Percentiles rank a stretch among this genome's conserved stretches.
Evolutionary conservation across 163 green algal species (phyloP).

Genomic region (Chloromonas sp.): DNA sequence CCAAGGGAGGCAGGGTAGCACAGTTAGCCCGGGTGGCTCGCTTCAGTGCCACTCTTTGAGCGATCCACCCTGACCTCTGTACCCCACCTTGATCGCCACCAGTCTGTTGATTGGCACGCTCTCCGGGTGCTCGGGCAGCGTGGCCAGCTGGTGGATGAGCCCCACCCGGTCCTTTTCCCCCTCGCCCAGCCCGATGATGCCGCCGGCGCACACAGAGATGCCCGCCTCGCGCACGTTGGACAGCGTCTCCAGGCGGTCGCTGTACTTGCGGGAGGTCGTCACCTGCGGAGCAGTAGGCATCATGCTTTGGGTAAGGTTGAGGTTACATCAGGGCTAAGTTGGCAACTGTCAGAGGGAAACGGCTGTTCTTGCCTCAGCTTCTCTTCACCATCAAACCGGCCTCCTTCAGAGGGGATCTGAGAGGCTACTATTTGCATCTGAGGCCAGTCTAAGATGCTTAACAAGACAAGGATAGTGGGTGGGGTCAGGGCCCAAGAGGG

Average conservation of each 20-base stretch:
- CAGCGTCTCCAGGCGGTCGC: conserved; percentile 86
- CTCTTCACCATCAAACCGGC: too few relatives aligned
- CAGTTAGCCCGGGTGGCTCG: too few relatives aligned
- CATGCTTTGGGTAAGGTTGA: background rate
- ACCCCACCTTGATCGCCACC: conserved; percentile 71
- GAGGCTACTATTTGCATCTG: too few relatives aligned
- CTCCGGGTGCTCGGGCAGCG: conserved; percentile 93
- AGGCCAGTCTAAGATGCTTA: too few relatives aligned
- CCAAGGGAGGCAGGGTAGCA: too few relatives aligned
- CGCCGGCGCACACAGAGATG: conserved; percentile 94
- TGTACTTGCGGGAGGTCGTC: conserved; percentile 89
- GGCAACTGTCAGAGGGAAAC: too few relatives aligned
- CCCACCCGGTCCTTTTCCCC: conserved; percentile 72
- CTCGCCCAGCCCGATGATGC: conserved; percentile 97
- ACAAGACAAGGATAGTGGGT: too few relatives aligned
- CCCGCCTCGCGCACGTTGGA: conserved; percentile 82
- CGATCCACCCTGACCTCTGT: too few relatives aligned
- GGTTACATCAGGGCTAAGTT: background rate
- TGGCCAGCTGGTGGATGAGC: conserved; percentile 91
- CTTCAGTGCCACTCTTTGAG: too few relatives aligned
- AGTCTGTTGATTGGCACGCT: conserved; percentile 96
- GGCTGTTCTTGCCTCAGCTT: too few relatives aligned
- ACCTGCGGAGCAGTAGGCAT: conserved; percentile 52
- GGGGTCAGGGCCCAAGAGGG: too few relatives aligned
- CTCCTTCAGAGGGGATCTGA: too few relatives aligned